These are phyloP conservation scores for Cordyceps militaris DNA, from an alignment of 2,329 filamentous ascomycete genomes.

Conservation along the genomic window DNA sequence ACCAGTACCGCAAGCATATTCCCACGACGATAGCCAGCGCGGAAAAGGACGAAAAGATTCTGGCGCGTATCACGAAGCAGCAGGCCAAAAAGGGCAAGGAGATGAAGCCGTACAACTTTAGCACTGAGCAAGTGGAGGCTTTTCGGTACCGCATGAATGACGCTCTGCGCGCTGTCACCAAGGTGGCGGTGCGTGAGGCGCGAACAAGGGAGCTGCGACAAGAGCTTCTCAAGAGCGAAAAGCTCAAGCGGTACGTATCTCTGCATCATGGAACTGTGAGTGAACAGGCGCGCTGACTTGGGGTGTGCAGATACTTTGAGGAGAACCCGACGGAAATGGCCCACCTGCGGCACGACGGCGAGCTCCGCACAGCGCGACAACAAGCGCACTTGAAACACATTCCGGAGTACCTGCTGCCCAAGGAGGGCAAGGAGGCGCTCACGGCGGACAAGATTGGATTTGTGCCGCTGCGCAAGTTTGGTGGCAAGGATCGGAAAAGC, in stretches of 20 bases:
- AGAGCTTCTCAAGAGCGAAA: constrained; percentile 89
- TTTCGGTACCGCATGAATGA: constrained; percentile 95
- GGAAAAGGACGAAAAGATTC: constrained; percentile 76
- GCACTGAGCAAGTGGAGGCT: constrained; percentile 87
- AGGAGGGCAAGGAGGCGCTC: constrained; percentile 62
- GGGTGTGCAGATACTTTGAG: constrained; percentile 64
- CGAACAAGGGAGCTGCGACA: constrained; percentile 79
- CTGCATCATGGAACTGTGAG: not conserved
- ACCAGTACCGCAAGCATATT: constrained; percentile 81
- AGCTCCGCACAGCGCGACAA: constrained; percentile 72
- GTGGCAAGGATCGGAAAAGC: constrained; percentile 41
- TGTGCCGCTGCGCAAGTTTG: constrained; percentile 57
- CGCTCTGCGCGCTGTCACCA: constrained; percentile 81
- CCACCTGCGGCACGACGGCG: constrained; percentile 83
- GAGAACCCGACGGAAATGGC: constrained; percentile 88
- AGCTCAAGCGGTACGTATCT: constrained; percentile 59
- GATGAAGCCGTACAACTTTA: constrained; percentile 86
- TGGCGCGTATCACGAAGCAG: constrained; percentile 71
- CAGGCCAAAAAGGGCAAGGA: constrained; percentile 74
- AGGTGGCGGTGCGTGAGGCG: constrained; percentile 83
- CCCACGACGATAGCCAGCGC: constrained; percentile 70
- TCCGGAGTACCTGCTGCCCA: constrained; percentile 85
- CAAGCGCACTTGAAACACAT: constrained; percentile 91
- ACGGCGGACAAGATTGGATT: constrained; percentile 65
- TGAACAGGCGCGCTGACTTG: not conserved